Percentiles rank a stretch among this genome's conserved stretches.
These are phyloP conservation scores for Phytophthora melonis DNA, from an alignment of 352 stramenopile genomes.

Conservation along the genomic window DNA sequence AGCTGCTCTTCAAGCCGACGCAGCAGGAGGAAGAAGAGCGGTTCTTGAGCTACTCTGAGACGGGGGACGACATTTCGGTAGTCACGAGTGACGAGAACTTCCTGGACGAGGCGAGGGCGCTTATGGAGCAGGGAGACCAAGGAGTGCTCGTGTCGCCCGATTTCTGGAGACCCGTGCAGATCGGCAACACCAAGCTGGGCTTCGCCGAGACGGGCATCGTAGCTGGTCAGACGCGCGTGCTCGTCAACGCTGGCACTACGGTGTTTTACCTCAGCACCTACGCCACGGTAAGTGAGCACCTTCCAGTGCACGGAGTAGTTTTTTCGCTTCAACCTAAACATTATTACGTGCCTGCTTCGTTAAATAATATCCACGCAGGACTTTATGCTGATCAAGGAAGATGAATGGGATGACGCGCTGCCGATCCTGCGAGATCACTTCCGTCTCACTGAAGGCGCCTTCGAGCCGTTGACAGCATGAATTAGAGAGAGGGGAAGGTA, in stretches of 20 bases:
- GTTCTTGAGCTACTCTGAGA: conserved; percentile 74
- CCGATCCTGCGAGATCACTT: conserved; percentile 59
- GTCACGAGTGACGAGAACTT: conserved; percentile 63
- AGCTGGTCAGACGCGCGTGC: conserved; percentile 66
- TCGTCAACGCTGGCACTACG: conserved; percentile 65
- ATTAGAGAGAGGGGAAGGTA: conserved; percentile 2
- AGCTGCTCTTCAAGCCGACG: conserved; percentile 53
- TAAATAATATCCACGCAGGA: conserved; percentile 33
- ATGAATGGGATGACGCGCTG: conserved; percentile 68
- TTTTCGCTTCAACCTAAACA: neutral
- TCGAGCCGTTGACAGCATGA: conserved; percentile 46
- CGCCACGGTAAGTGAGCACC: conserved; percentile 41
- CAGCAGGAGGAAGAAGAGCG: conserved; percentile 8
- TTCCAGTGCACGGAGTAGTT: too few relatives aligned
- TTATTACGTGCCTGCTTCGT: neutral
- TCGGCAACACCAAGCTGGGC: conserved; percentile 66
- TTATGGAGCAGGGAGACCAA: conserved; percentile 48
- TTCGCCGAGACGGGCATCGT: conserved; percentile 74
- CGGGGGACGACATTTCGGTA: conserved; percentile 63
- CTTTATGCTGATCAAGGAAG: conserved; percentile 79
- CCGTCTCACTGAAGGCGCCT: conserved; percentile 49
- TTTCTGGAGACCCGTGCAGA: conserved; percentile 72
- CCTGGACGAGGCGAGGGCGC: conserved; percentile 43
- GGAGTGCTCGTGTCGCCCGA: conserved; percentile 71
- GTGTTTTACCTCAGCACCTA: conserved; percentile 81